Evolutionary conservation across 2,329 filamentous ascomycete genomes (phyloP), one percentile per base, ranked within the genome.

Genomic region (Ilyonectria robusta): DNA sequence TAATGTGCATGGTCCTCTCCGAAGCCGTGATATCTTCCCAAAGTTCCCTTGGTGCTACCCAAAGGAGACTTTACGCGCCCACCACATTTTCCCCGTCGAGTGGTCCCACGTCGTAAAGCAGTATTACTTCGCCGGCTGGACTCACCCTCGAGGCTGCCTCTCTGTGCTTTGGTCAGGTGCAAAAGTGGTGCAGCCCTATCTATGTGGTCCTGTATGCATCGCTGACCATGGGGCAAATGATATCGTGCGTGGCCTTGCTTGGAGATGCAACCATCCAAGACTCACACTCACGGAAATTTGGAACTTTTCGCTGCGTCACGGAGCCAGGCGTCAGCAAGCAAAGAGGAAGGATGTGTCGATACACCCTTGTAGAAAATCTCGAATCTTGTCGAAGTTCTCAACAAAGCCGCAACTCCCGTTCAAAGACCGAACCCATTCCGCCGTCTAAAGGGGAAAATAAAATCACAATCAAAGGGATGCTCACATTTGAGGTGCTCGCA

Each of bases 101-200:
- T 47, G 40, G 54, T 58, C 46, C 31, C 54, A 58, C 29, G 47
- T 58, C 23, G 23, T 58, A 10, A 58, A 33, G 54, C 54, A 47
- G 21, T 58, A 33, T 35, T 58, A 40, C 1, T 58, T n/a, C 23
- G 46, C 54, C 1, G 8, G 46, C 13, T 58, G 47, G 15, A 58
- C 40, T 3, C 46, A 58, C 6, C 54, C 54, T 19, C 15, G 31
- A 15, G 40, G 46, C 9, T 37, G 54, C 10, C 54, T 58, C n/a
- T 21, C 46, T 29, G 54, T 37, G 9, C 35, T 58, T 58, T 58
- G 37, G 5, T 44, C 40, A 15, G 37, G 46, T 6, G 54, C 54
- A 26, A 58, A 47, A 19, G 54, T 21, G 15, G 37, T 58, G 4
- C 37, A 58, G 21, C 54, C 54, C 2, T 58, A 58, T 33, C 23